Conservation (phyloP, 2,329 filamentous ascomycete genomes). For the Aureobasidium sp. region DNA sequence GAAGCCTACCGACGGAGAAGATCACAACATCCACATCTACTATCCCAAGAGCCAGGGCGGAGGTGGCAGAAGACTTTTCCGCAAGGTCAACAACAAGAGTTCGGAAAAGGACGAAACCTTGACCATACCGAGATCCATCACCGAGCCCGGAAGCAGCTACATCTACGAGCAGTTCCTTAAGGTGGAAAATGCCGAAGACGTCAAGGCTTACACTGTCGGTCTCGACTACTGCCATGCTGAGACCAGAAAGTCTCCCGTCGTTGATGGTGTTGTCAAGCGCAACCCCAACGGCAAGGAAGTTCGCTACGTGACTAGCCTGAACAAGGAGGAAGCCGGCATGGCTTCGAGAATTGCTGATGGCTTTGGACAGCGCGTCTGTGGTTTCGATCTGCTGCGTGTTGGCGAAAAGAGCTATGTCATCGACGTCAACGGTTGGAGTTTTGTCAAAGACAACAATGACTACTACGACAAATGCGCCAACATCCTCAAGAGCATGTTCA, state of each 20-base stretch:
- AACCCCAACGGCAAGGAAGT: conserved; percentile 98
- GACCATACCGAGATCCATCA: conserved; percentile 69
- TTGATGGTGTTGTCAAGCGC: conserved; percentile 88
- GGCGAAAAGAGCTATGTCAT: conserved; percentile 92
- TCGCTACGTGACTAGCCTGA: conserved; percentile 84
- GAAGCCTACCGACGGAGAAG: conserved; percentile 95
- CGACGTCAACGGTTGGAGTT: conserved; percentile 99
- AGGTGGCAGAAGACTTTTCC: conserved; percentile 84
- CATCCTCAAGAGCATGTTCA: conserved; percentile 82
- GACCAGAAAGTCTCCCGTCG: conserved; percentile 92
- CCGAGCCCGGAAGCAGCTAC: conserved; percentile 75
- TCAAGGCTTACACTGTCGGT: conserved; percentile 97
- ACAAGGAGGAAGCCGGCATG: conserved; percentile 71
- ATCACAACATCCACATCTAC: conserved; percentile 98
- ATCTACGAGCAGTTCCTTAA: conserved; percentile 96
- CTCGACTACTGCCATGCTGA: conserved; percentile 91
- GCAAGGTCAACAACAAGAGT: conserved; percentile 98
- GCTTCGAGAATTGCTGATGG: conserved; percentile 83
- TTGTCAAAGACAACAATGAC: conserved; percentile 98
- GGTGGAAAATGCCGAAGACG: conserved; percentile 94
- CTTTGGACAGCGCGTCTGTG: conserved; percentile 92
- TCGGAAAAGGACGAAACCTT: conserved; percentile 84
- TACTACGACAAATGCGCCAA: conserved; percentile 90
- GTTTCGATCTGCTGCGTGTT: conserved; percentile 86
- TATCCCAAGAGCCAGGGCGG: conserved; percentile 82